A percentile compares a stretch with the other conserved stretches of the same genome.
phyloP scores from a whole-genome alignment of 495 filamentous ascomycete species.

The Podospora pseudopauciseta region DNA sequence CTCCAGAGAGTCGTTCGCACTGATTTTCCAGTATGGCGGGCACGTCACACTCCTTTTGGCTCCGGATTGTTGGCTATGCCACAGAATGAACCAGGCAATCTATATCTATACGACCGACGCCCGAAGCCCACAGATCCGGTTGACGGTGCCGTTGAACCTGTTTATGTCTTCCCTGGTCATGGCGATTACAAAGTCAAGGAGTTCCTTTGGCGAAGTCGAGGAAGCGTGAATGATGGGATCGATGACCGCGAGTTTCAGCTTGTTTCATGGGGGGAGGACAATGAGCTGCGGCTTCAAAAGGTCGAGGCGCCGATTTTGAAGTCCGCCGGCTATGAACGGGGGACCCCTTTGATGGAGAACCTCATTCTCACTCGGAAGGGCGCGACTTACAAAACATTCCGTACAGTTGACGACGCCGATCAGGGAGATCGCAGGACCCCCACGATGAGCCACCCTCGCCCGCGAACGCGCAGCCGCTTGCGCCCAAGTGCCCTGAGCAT shows the following conservation, averaged over 20 bases:
- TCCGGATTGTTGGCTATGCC: slow-evolving; percentile 88
- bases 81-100: slow-evolving; percentile 74
- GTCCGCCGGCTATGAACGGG: slow-evolving; percentile 73
- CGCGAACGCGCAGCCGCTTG: slow-evolving; percentile 37
- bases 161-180: slow-evolving; percentile 76
- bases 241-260: slow-evolving; percentile 91
- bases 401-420: slow-evolving; percentile 55
- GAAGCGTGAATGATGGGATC: slow-evolving; percentile 63
- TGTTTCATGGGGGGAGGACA: slow-evolving; percentile 88
- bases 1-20: slow-evolving; percentile 75
- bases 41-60: slow-evolving; percentile 90
- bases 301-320: slow-evolving; percentile 61
- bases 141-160: slow-evolving; percentile 51
- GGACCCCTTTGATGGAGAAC: slow-evolving; percentile 58
- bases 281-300: slow-evolving; percentile 73
- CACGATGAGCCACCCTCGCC: slow-evolving; percentile 51
- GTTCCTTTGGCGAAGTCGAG: slow-evolving; percentile 85
- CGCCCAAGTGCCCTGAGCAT: slow-evolving; percentile 44
- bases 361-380: slow-evolving; percentile 76
- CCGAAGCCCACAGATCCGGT: slow-evolving; percentile 37
- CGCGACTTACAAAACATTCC: slow-evolving; percentile 81
- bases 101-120: slow-evolving; percentile 82
- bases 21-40: slow-evolving; percentile 86
- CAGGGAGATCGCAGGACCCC: slow-evolving; percentile 40
- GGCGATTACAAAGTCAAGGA: slow-evolving; percentile 81